Evolutionary conservation across 805 yeast species (phyloP), one percentile per base, ranked within the genome.

Genomic region (Tetrapisispora fleetii): DNA sequence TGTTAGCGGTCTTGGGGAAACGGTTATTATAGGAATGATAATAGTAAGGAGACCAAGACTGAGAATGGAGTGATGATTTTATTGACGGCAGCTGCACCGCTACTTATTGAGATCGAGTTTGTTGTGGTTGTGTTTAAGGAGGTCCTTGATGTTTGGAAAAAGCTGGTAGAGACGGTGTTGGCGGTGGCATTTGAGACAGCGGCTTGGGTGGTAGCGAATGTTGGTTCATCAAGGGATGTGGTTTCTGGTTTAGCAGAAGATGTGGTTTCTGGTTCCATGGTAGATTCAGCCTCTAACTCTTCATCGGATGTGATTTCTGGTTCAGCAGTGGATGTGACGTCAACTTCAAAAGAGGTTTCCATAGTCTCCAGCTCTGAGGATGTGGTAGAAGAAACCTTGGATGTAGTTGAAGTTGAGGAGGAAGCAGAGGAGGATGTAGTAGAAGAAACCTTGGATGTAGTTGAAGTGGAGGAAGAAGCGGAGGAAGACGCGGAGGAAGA

Each of bases 401-500:
- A 18, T 17, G 51, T 14, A 4, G 49, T 35, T 16, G 44, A 33
- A 24, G 56, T 21, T n/a, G 46, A 22, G 18, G 52, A 27, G 8
- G 52, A 28, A 37, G 32, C 32, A 16, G 47, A 43, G 6, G 48
- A 35, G 11, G 45, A 50, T 32, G 38, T 40, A 30, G 48, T 39
- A 17, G 46, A 35, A 21, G 53, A 32, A 14, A 32, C 35, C 35
- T 7, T 14, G 4, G 13, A 36, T 21, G 54, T 37, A 27, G 58
- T 42, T 13, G 49, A 27, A 10, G 54, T 38, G n/a, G 49, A 16
- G 14, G 48, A 11, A 18, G 50, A 5, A 19, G 37, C 17, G 5
- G 37, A 2, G 7, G 44, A n/a, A 17, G 48, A 21, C 35, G 53
- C 19, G 13, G 52, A 22, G n/a, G 50, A 8, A 10, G 51, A n/a